Conservation (phyloP, 768 basidiomycete species). For the Tubosaeta sp. region DNA sequence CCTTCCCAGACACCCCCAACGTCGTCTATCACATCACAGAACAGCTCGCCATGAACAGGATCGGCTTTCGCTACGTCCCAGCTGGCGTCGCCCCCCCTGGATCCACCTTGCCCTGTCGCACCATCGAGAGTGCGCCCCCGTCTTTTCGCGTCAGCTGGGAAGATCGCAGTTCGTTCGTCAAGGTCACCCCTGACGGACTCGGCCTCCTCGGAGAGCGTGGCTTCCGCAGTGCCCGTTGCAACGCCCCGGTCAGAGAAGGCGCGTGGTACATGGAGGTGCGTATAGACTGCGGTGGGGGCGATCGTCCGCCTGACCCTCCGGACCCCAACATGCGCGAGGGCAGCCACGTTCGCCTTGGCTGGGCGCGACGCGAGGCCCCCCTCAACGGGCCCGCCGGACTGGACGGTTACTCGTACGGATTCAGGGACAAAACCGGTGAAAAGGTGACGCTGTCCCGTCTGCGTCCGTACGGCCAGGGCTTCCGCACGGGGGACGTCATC, state of each 20-base stretch:
- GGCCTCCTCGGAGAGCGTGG: slow-evolving; percentile 80
- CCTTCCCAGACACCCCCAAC: slow-evolving; percentile 58
- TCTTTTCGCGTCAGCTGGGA: slow-evolving; percentile 82
- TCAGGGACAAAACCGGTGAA: slow-evolving; percentile 89
- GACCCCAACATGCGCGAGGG: slow-evolving; percentile 56
- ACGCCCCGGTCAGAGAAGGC: slow-evolving; percentile 85
- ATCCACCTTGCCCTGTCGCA: slow-evolving; percentile 60
- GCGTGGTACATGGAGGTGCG: slow-evolving; percentile 93
- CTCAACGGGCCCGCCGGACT: slow-evolving; percentile 89
- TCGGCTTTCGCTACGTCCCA: slow-evolving; percentile 77
- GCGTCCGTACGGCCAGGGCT: slow-evolving; percentile 69
- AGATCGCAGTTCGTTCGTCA: slow-evolving; percentile 78
- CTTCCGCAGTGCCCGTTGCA: slow-evolving; percentile 85
- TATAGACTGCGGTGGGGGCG: slow-evolving; percentile 71
- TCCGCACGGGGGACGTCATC: slow-evolving; percentile 80
- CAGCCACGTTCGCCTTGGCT: slow-evolving; percentile 85
- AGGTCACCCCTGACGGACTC: slow-evolving; percentile 74
- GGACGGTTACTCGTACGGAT: slow-evolving; percentile 91
- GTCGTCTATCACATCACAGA: slow-evolving; percentile 61
- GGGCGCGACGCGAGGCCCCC: slow-evolving; percentile 89
- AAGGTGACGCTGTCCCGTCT: slow-evolving; percentile 83
- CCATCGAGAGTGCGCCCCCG: slow-evolving; percentile 75
- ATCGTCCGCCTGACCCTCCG: slow-evolving; percentile 34
- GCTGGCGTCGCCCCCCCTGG: slow-evolving; percentile 67
- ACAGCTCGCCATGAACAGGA: slow-evolving; percentile 64